A percentile compares a stretch with the other conserved stretches of the same genome.
Evolutionary conservation across 139 green algal genomes (phyloP).

Genomic region (Chlorella sp.): DNA sequence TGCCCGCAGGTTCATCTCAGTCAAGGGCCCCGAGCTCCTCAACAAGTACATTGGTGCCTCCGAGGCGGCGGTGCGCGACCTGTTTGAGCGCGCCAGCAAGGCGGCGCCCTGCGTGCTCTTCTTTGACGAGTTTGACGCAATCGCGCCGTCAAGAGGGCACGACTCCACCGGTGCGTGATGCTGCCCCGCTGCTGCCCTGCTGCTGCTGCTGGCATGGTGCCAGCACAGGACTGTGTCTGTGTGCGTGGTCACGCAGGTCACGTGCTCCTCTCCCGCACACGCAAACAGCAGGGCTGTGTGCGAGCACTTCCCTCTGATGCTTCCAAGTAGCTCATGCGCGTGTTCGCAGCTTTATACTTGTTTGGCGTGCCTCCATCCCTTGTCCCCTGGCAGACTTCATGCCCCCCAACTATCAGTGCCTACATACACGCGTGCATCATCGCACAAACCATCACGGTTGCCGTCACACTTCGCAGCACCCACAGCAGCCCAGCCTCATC

Average conservation of each 20-base stretch:
- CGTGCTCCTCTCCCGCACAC: too few relatives aligned
- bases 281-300: too few relatives aligned
- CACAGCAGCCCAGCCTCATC: too few relatives aligned
- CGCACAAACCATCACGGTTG: too few relatives aligned
- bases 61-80: conserved; percentile 80
- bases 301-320: too few relatives aligned
- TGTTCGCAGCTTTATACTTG: background rate
- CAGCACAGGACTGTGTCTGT: background rate
- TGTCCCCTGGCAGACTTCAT: too few relatives aligned
- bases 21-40: conserved; percentile 92
- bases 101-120: conserved; percentile 96
- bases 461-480: too few relatives aligned
- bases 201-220: background rate
- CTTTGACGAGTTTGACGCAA: conserved; percentile 99
- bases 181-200: background rate
- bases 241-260: background rate
- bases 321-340: background rate
- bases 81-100: conserved; percentile 79
- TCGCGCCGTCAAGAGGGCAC: conserved; percentile 86
- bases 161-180: conserved; percentile 69
- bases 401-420: too few relatives aligned
- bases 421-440: too few relatives aligned
- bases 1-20: conserved; percentile 19
- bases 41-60: conserved; percentile 98
- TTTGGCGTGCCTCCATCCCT: too few relatives aligned